Evolutionary conservation across 306 rosid genomes (phyloP).

Genomic region (Gynostemma pentaphyllum): DNA sequence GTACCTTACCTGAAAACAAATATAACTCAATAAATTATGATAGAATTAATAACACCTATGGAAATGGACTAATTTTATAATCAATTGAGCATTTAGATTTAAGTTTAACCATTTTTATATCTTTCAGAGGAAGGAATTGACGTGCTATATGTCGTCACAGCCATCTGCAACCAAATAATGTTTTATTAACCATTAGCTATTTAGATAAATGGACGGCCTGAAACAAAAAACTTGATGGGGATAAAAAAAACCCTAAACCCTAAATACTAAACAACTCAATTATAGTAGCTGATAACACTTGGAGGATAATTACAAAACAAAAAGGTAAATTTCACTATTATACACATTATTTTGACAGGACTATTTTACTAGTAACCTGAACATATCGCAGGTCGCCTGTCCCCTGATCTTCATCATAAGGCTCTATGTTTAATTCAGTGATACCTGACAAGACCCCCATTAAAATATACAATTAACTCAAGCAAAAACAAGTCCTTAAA

Average conservation of each 20-base stretch:
- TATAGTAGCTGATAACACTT: too few relatives aligned
- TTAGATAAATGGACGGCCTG: too few relatives aligned
- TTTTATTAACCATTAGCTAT: constrained; percentile 7
- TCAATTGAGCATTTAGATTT: constrained; percentile 5
- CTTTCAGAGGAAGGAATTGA: constrained; percentile 71
- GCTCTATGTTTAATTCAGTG: constrained; percentile 42
- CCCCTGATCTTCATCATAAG: constrained; percentile 78
- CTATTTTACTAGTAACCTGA: constrained; percentile 28
- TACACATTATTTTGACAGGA: neutral
- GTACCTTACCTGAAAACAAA: constrained; percentile 61
- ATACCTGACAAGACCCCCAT: constrained; percentile 37
- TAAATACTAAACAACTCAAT: too few relatives aligned
- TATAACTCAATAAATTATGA: constrained; percentile 7
- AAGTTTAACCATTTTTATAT: constrained; percentile 57
- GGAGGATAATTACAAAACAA: too few relatives aligned
- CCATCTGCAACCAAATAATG: constrained; percentile 56
- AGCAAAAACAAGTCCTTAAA: neutral
- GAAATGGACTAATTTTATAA: neutral
- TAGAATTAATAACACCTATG: neutral
- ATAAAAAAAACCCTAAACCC: too few relatives aligned
- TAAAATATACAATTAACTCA: neutral
- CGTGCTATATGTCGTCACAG: constrained; percentile 80
- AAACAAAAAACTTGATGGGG: too few relatives aligned
- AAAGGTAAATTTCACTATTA: neutral
- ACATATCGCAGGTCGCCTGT: constrained; percentile 81